Evolutionary conservation across 352 stramenopile genomes (phyloP), one percentile per base, ranked within the genome.

Genomic region (Phytophthora tubulina): DNA sequence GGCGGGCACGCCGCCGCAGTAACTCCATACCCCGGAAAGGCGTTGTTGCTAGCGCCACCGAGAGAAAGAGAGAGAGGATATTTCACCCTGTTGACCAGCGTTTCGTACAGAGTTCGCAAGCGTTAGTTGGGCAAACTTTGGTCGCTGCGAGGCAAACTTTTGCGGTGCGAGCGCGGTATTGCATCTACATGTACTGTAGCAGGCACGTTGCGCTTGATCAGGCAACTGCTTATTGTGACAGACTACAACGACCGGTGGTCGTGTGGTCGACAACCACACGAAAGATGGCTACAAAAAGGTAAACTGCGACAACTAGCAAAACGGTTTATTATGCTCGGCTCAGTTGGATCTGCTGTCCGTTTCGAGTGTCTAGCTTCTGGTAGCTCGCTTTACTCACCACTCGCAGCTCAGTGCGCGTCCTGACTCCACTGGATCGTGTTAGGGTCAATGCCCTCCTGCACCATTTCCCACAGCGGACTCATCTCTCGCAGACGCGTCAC

Each of bases 361-460:
- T 54, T 68, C 38, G 30, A 38, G 10, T 14, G 31, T 49, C 32
- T 56, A 31, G 32, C 41, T 46, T 7, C 41, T 54, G 31, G n/a
- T 49, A 21, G 31, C 51, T 54, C 27, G 10, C 32, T 67, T 42
- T 42, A 14, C 48, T 61, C 9, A 11, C 46, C 39, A 30, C 42
- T 58, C 67, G 57, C 38, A 76, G 62, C 56, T 76, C 88, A 82
- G 57, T 90, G 83, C 38, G 95, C 95, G 81, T 99, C 97, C 79
- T 99, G 97, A 41, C 88, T 97, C 98, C 98, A 99, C 85, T 99
- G 92, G 82, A 99, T 99, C 65, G 91, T 94, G 78, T 98, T 99
- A n/a, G 99, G 92, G 83, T 99, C 98, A 67, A 99, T 99, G 62
- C 98, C 98, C 85, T 99, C 98, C 85, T 99, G 98, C 45, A 99